These are phyloP conservation scores for Axilococcus clingmanii DNA, from an alignment of 139 green algal genomes.

Conservation along the genomic window DNA sequence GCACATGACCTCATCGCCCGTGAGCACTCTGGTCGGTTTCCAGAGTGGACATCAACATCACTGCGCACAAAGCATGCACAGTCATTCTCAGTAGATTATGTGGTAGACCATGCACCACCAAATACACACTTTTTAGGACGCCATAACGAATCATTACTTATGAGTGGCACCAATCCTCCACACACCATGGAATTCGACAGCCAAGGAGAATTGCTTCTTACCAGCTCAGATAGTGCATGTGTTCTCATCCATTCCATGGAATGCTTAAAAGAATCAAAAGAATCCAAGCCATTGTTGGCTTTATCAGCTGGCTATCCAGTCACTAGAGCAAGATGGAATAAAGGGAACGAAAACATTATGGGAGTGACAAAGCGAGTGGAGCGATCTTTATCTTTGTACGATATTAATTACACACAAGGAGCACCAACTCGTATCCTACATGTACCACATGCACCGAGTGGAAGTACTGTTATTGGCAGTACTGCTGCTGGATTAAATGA, in stretches of 20 bases:
- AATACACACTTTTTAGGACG: no score
- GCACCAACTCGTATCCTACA: background rate
- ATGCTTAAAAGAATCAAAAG: background rate
- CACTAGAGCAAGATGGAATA: slow-evolving; percentile 18
- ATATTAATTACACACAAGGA: slow-evolving; percentile 25
- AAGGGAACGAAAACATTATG: slow-evolving; percentile 15
- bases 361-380: slow-evolving; percentile 2
- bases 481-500: background rate
- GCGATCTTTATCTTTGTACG: slow-evolving; percentile 17
- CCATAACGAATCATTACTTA: no score
- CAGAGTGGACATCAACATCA: no score
- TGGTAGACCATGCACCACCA: no score
- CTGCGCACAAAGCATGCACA: no score
- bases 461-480: background rate
- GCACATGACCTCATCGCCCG: no score
- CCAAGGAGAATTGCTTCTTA: slow-evolving; percentile 17
- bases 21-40: no score
- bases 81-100: no score
- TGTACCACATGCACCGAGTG: background rate
- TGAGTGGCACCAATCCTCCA: no score
- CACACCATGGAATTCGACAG: no score
- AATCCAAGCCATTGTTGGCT: no score
- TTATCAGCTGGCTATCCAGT: slow-evolving; percentile 12
- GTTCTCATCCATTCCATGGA: slow-evolving; percentile 12
- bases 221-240: slow-evolving; percentile 5